phyloP scores from a whole-genome alignment of 257 asterid genomes.

The Mentha longifolia region DNA sequence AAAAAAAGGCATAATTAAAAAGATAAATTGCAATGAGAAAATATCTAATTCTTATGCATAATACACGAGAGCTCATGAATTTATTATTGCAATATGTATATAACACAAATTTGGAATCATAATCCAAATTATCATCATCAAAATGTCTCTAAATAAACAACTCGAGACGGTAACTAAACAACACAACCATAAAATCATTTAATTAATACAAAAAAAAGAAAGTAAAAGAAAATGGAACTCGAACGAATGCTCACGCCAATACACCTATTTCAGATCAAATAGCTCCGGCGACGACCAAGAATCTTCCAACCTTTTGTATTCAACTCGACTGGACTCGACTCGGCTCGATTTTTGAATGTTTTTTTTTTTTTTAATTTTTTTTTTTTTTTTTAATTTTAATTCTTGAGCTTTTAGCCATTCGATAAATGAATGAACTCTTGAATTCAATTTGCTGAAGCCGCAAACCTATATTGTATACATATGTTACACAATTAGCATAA shows the following conservation, averaged over 20 bases:
- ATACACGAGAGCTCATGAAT: neutral
- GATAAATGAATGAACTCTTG: conserved; percentile 30
- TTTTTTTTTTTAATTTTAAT: no score
- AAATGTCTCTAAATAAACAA: neutral
- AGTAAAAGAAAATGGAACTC: neutral
- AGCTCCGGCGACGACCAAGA: neutral
- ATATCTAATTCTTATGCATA: neutral
- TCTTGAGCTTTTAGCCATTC: conserved; percentile 23
- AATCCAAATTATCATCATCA: conserved; percentile 10
- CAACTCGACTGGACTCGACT: neutral
- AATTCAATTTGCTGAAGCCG: conserved; percentile 20
- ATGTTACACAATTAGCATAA: no score
- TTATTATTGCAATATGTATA: neutral
- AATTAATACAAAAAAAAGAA: neutral
- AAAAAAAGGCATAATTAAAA: neutral
- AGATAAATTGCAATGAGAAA: no score
- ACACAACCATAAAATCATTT: neutral
- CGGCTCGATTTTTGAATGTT: neutral
- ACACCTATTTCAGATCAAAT: conserved; percentile 4
- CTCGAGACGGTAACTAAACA: neutral
- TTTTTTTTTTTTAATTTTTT: no score
- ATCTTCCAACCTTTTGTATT: neutral
- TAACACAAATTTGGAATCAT: neutral
- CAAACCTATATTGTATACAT: neutral
- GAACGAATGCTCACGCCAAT: neutral